Conservation (phyloP, 352 stramenopile species). For the Phytophthora meadii region DNA sequence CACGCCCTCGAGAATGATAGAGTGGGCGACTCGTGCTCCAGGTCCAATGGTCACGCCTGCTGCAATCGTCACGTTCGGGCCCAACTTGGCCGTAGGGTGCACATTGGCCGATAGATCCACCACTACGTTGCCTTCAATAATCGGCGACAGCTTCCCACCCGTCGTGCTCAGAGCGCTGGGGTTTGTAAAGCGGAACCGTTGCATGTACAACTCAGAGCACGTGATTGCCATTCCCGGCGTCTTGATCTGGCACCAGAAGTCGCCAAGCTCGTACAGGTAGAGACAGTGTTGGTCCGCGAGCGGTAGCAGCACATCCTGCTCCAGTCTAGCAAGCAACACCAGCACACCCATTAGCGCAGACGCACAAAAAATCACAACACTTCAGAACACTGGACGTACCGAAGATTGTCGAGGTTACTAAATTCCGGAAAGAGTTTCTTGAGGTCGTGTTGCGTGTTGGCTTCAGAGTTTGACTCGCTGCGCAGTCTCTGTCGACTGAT, state of each 20-base stretch:
- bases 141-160: constrained; percentile 82
- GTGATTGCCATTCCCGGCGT: constrained; percentile 90
- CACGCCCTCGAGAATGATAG: constrained; percentile 89
- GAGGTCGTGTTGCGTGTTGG: constrained; percentile 77
- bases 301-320: constrained; percentile 87
- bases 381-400: constrained; percentile 38
- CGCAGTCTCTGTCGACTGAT: constrained; percentile 82
- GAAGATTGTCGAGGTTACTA: constrained; percentile 85
- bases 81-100: constrained; percentile 86
- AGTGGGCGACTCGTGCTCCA: constrained; percentile 84
- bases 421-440: constrained; percentile 91
- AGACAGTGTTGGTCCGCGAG: constrained; percentile 77
- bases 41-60: constrained; percentile 85
- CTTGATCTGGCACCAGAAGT: constrained; percentile 94
- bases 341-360: constrained; percentile 18
- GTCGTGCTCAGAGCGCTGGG: constrained; percentile 80
- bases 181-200: constrained; percentile 91
- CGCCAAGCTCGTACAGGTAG: constrained; percentile 83
- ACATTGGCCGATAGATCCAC: constrained; percentile 81
- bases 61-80: constrained; percentile 87
- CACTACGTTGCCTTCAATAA: constrained; percentile 90
- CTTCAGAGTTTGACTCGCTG: constrained; percentile 75
- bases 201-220: constrained; percentile 92
- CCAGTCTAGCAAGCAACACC: constrained; percentile 49
- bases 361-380: neutral